Percentiles rank a stretch among this genome's conserved stretches.
These are phyloP conservation scores for Aureobasidium pullulans DNA, from an alignment of 2,329 filamentous ascomycete species.

Conservation along the genomic window DNA sequence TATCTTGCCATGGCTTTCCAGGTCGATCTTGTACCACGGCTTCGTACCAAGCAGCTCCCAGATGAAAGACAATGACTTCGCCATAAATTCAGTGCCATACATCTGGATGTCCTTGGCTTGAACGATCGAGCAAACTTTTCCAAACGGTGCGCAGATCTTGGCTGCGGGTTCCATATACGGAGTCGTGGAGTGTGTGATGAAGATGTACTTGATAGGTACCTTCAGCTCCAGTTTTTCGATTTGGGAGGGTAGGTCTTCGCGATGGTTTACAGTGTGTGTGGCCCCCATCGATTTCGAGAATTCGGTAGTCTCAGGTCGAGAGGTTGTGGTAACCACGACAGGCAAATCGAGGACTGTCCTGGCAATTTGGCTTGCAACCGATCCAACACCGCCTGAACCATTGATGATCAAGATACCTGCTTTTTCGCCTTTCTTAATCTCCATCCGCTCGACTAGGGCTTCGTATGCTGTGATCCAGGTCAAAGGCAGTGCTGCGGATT, in stretches of 20 bases:
- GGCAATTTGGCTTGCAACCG: slow-evolving; percentile 39
- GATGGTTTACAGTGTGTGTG: slow-evolving; percentile 39
- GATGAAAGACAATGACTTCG: slow-evolving; percentile 36
- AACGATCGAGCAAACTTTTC: slow-evolving; percentile 40
- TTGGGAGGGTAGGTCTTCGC: slow-evolving; percentile 33
- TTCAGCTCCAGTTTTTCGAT: slow-evolving; percentile 30
- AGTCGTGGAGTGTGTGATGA: slow-evolving; percentile 35
- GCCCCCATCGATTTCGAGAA: slow-evolving; percentile 37
- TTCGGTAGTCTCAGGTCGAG: slow-evolving; percentile 32
- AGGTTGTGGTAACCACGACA: slow-evolving; percentile 39
- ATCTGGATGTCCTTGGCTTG: slow-evolving; percentile 34
- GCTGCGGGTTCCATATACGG: slow-evolving; percentile 34
- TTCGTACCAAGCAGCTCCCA: slow-evolving; percentile 39
- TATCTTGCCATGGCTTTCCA: slow-evolving; percentile 34
- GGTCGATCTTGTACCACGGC: slow-evolving; percentile 32
- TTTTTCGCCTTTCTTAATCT: slow-evolving; percentile 32
- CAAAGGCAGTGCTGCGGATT: slow-evolving; percentile 39
- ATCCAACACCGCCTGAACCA: slow-evolving; percentile 39
- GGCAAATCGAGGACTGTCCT: slow-evolving; percentile 33
- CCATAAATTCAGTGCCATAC: slow-evolving; percentile 42
- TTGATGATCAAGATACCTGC: slow-evolving; percentile 40
- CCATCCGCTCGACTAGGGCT: slow-evolving; percentile 36
- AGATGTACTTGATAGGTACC: slow-evolving; percentile 36
- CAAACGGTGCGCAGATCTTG: slow-evolving; percentile 36
- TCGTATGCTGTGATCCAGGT: slow-evolving; percentile 40